Conservation (phyloP, 1,284 basidiomycete genomes). For the Rhodotorula sp. region DNA sequence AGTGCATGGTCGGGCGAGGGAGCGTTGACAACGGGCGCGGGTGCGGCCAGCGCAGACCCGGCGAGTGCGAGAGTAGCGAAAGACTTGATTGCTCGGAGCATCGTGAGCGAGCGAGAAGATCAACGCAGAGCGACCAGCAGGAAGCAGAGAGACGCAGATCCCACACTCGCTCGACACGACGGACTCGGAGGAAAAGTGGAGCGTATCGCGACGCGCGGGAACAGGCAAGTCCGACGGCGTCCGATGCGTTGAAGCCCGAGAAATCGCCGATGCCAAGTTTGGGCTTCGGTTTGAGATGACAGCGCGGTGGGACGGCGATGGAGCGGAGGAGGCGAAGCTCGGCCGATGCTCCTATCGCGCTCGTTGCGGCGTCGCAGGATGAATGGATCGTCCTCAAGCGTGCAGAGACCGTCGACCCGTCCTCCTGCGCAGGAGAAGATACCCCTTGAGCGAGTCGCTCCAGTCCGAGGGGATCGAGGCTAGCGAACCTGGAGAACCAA, state of each 20-base stretch:
- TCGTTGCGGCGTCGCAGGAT: no score
- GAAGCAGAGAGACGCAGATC: neutral
- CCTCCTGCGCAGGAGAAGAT: no score
- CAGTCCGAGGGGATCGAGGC: no score
- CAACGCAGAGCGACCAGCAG: neutral
- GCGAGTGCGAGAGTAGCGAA: conserved; percentile 15
- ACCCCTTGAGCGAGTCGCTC: no score
- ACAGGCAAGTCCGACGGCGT: neutral
- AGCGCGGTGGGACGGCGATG: no score
- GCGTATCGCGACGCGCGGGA: neutral
- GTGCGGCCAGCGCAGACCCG: conserved; percentile 21
- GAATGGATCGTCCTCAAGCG: no score
- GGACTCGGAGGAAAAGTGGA: no score
- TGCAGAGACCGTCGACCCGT: no score
- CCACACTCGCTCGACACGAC: no score
- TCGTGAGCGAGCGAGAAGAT: neutral
- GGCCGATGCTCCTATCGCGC: no score
- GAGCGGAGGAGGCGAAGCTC: no score
- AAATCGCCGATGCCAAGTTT: neutral
- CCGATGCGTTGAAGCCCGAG: neutral
- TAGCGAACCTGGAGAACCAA: no score
- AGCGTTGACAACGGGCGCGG: neutral
- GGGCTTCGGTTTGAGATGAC: neutral
- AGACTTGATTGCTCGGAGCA: conserved; percentile 10
- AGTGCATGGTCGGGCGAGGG: neutral